Evolutionary conservation across 352 stramenopile genomes (phyloP), one percentile per base, ranked within the genome.

Genomic region (Globisporangium alternatum): DNA sequence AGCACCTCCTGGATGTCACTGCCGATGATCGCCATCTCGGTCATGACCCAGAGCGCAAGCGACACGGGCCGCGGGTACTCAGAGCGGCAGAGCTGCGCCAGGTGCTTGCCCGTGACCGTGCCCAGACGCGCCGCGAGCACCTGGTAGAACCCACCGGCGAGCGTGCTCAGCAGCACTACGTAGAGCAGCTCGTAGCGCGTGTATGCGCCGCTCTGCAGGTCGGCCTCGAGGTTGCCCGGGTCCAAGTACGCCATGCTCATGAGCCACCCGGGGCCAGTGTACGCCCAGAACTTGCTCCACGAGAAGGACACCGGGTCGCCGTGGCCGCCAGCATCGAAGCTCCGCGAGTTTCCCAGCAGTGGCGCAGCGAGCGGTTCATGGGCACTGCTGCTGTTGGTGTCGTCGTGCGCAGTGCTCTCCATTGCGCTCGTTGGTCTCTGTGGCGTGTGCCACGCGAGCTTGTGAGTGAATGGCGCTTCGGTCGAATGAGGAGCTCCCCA

Each of bases 221-320:
- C 95, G 51, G 89, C 95, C 69, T 98, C 94, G 43, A 98, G 89
- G 74, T 99, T 99, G 15, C 95, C 96, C 0, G 95, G 96, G 64
- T 98, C 95, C 41, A 98, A 78, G 72, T 98, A 98, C 45, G 96
- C 95, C 48, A 98, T 97, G 70, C 86, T 97, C 86, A 98, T 97
- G 75, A 97, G 84, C 83, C 85, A 96, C 0, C 88, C 89, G 0
- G 86, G 86, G 13, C 88, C 88, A 5, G 88, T 78, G 60, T 95
- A 96, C 44, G 77, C 81, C 88, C 88, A 96, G 68, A 89, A 89
- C 37, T 66, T 61, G 31, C 69, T 58, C 80, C 79, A 88, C 0
- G 75, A 89, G 68, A 89, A 89, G 31, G 56, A 43, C 25, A 31
- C 33, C 4, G n/a, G 19, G 35, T 19, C 35, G 22, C 5, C 8